Percentiles rank a stretch among this genome's conserved stretches.
Conservation (phyloP, 164 flowering plant species). For the Berberis vulgaris region DNA sequence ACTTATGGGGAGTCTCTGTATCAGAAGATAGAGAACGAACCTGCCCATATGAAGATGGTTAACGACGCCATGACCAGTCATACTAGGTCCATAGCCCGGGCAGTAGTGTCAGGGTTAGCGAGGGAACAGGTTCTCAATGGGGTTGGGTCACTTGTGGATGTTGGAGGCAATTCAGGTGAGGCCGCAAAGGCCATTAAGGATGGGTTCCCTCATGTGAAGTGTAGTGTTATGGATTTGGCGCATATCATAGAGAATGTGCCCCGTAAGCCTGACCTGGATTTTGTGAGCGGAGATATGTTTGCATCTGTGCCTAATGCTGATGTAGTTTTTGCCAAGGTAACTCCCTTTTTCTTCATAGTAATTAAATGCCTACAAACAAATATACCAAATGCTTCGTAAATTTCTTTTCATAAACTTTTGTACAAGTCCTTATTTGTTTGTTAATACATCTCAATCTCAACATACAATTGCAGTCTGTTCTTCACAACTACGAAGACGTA, state of each 20-base stretch:
- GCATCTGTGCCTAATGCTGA: background rate
- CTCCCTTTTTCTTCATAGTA: background rate
- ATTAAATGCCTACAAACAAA: too few relatives aligned
- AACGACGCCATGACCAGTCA: background rate
- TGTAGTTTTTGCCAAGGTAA: slow-evolving; percentile 5
- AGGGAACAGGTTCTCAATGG: slow-evolving; percentile 3
- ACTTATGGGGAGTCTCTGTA: background rate
- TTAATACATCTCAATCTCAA: background rate
- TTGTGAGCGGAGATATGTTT: slow-evolving; percentile 1
- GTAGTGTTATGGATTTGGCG: slow-evolving; percentile 5
- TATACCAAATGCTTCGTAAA: too few relatives aligned
- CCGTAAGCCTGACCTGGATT: background rate
- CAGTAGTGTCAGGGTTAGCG: background rate
- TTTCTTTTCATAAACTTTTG: too few relatives aligned
- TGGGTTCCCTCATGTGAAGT: slow-evolving; percentile 5
- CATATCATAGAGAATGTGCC: slow-evolving; percentile 3
- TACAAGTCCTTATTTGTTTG: too few relatives aligned
- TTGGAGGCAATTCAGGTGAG: slow-evolving; percentile 2
- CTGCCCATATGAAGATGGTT: background rate
- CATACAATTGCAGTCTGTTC: background rate
- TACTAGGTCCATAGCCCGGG: background rate
- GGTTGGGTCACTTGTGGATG: slow-evolving; percentile 1
- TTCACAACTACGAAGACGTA: background rate
- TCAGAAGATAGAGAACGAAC: background rate
- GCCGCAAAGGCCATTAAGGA: background rate